Evolutionary conservation across 169 alveolate genomes (phyloP), one percentile per base, ranked within the genome.

Genomic region (Perkinsus chesapeaki): DNA sequence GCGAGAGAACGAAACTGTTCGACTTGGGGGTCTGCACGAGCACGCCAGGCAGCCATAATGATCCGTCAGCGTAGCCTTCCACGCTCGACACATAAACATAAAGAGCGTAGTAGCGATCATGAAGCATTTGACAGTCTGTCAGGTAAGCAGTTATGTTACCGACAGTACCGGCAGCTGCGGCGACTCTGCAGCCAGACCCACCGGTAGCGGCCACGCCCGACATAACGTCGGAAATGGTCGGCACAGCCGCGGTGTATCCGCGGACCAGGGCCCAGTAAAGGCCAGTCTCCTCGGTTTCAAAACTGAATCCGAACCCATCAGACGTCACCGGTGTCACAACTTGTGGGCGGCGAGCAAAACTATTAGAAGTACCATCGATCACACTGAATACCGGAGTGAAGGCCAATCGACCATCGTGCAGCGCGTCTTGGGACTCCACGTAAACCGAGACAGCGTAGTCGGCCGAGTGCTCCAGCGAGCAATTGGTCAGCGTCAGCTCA

Each of bases 101-200:
- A 9, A 60, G 82, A 34, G 82, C 31, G 31, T 60, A 60, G 82
- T 60, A 27, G 3, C 31, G 82, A 34, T 60, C 82, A 5, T 39
- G 93, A 12, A 23, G 7, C 82, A 91, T 47, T 73, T 38, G 73
- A 73, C 93, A 91, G 34, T 39, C 93, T 39, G 93, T 91, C 73
- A 91, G 39, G 31, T 60, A 60, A 16, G 82, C 82, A 7, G 82
- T 60, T 34, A 20, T 34, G 23, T 60, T 60, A 1, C 31, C 82
- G 27, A 23, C 82, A 9, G 82, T 12, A 7, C 3, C 31, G 37
- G 27, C 82, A 27, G 36, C 82, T 60, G 37, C 82, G 37, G 31
- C 82, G 31, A 60, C 31, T 12, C 82, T 27, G 23, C 82, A 60
- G 36, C 82, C 82, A 9, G 27, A 1, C 36, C 82, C 82, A 20